Conservation (phyloP, 2,329 filamentous ascomycete species). For the Neofusicoccum kwambonambiense region DNA sequence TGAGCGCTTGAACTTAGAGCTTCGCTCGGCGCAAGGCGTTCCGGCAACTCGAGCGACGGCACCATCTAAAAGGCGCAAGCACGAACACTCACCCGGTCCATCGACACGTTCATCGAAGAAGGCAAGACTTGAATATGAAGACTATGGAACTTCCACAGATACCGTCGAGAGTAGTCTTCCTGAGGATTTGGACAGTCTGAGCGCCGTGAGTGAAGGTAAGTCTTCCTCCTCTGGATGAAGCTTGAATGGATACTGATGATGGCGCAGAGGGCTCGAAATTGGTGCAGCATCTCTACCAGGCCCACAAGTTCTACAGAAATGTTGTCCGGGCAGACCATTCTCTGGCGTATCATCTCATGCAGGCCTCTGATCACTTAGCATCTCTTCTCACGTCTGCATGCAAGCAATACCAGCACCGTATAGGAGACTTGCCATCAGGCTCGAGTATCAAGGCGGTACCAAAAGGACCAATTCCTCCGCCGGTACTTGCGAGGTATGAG, state of each 20-base stretch:
- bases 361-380: conserved; percentile 26
- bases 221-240: not conserved
- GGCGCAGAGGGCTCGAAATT: not conserved
- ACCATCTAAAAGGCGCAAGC: not conserved
- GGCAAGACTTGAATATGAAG: not conserved
- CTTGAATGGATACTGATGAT: not conserved
- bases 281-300: conserved; percentile 28
- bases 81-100: not conserved
- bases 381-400: conserved; percentile 27
- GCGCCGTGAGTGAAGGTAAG: not conserved
- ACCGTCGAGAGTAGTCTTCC: not conserved
- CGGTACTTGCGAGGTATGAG: not conserved
- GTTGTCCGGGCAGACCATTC: conserved; percentile 19
- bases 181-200: not conserved
- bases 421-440: not conserved
- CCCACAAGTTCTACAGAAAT: conserved; percentile 29
- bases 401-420: conserved; percentile 16
- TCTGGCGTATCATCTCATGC: conserved; percentile 29
- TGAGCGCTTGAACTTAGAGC: conserved; percentile 23
- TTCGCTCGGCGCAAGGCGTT: conserved; percentile 20
- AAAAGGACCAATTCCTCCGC: not conserved
- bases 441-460: not conserved
- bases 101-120: not conserved
- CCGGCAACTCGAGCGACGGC: not conserved
- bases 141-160: not conserved